Evolutionary conservation across 2,329 filamentous ascomycete species (phyloP), one percentile per base, ranked within the genome.

Genomic region (Fusarium begoniae): DNA sequence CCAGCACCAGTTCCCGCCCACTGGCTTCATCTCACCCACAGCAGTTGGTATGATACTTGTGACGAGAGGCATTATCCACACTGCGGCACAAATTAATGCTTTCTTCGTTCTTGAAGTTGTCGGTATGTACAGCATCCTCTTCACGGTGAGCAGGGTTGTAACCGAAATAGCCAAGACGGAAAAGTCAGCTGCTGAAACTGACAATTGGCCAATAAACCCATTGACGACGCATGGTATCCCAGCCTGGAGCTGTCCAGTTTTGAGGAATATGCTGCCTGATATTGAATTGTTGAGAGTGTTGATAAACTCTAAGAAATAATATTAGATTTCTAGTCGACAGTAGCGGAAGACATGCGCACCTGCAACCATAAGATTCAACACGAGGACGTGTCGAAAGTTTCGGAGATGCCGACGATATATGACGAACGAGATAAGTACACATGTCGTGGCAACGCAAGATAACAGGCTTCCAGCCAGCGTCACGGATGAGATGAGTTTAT

Each of bases 1-100:
- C 85, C 85, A 87, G 75, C 85, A 86, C 85, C 85, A 87, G 65
- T 86, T 86, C 1, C 85, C 85, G 8, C 83, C 83, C 0, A 85
- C 83, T 24, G 76, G 76, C 30, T 59, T 44, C 70, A 78, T 78
- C 32, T 76, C 68, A 5, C 76, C 75, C 43, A 61, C 58, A 3
- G 67, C 57, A 12, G 73, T 73, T 1, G 76, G 73, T 3, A 73
- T 63, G 6, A 77, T 62, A 26, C 73, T 76, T 13, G 76, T 78
- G 5, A 69, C 54, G 40, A 76, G 32, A 4, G 76, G 76, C 6
- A 78, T 43, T 8, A 50, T 24, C 76, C 76, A 78, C 7, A 78
- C 61, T 3, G 73, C 57, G 8, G 66, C 37, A 14, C 76, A 78
- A 7, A 72, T 77, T 0, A 70, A 43, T 6, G 60, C 8, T 24